Base-by-base conservation (phyloP, 768 basidiomycete species). In the Boletus reticuloceps region DNA sequence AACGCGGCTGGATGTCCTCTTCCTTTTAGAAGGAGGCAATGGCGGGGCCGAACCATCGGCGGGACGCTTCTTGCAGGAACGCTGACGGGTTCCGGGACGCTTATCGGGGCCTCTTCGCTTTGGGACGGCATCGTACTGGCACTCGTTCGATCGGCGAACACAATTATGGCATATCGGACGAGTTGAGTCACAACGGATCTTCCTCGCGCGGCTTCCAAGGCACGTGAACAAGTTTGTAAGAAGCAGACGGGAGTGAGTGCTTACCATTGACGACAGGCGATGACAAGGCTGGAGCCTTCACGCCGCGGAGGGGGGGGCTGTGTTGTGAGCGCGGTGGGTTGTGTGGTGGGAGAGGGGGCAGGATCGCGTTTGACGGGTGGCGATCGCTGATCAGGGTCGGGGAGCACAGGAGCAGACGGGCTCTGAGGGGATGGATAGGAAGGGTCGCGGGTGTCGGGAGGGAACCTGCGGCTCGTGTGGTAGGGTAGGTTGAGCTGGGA, bases 101-200 rank as follows among this genome's bases (percentile, higher is more conserved):
- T 90, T 91, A 79, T 92, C 90, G 58, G 90, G 90, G 4, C 91
- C 91, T 58, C 90, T 81, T 57, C 91, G 84, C 72, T 88, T 90
- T 63, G 89, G 89, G 52, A 81, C 86, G 29, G 82, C 75, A 68
- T 92, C 90, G 72, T 91, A 92, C 73, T 86, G 79, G 72, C 90
- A 92, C 51, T 79, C 78, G 71, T 89, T 89, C 61, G 82, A 82
- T 65, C 90, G 79, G 67, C 89, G 85, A 72, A 81, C 77, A 71
- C 90, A 91, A 73, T 92, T 92, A 76, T 85, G 82, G 77, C 90
- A 92, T 53, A 79, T 77, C 60, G 90, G 90, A 67, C 89, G 79
- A 34, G 83, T 87, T 54, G 89, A 91, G 71, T 91, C 90, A 76
- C 90, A 92, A 56, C 86, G 84, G 64, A 91, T 91, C 79, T 92